phyloP scores from a whole-genome alignment of 2,329 filamentous ascomycete species.

The Ceratocystis colombiana region DNA sequence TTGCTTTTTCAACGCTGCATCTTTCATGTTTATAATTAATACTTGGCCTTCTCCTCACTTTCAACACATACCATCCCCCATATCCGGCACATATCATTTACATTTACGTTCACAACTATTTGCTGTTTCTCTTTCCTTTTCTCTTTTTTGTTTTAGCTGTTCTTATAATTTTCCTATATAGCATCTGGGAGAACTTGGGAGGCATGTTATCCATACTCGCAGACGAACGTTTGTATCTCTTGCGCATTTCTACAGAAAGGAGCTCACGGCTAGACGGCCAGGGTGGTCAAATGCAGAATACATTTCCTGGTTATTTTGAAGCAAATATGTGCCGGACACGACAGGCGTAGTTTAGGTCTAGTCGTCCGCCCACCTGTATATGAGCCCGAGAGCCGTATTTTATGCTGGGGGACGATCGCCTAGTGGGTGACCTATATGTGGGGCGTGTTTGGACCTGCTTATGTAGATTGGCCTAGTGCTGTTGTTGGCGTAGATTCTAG shows the following conservation, averaged over 20 bases:
- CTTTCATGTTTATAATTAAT: constrained; percentile 9
- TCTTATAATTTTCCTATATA: too few species aligned
- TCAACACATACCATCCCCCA: background rate
- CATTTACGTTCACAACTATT: background rate
- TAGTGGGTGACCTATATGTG: background rate
- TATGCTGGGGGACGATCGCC: background rate
- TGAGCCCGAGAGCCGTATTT: background rate
- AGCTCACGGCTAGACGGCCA: background rate
- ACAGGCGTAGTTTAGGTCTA: background rate
- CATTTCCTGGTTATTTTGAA: background rate
- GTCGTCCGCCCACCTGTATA: background rate
- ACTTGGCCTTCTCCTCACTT: background rate
- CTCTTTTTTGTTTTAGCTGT: too few species aligned
- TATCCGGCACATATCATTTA: background rate
- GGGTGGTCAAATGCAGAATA: constrained; percentile 1
- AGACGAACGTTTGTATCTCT: background rate
- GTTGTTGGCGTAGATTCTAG: background rate
- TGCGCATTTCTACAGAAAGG: background rate
- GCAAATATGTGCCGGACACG: background rate
- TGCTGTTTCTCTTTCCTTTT: background rate
- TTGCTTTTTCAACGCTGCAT: background rate
- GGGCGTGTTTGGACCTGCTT: background rate
- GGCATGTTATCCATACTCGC: background rate
- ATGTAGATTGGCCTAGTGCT: background rate
- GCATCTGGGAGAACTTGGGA: background rate